Percentiles rank a stretch among this genome's conserved stretches.
phyloP scores from a whole-genome alignment of 441 rosid genomes.

The Gossypium gossypioides region DNA sequence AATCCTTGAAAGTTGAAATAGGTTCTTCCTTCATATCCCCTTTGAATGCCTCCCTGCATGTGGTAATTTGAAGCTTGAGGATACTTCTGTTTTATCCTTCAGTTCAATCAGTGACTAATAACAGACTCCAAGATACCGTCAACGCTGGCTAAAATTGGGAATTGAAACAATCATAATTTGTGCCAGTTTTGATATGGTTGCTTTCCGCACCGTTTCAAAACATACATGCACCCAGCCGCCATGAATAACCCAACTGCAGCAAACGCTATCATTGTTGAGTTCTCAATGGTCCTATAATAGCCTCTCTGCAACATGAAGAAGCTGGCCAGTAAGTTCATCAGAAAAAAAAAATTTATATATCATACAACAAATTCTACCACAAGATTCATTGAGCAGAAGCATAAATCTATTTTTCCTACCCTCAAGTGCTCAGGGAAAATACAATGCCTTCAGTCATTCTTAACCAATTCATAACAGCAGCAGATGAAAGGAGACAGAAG shows the following conservation, averaged over 20 bases:
- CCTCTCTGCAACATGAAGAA: constrained; percentile 54
- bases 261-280: constrained; percentile 55
- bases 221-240: constrained; percentile 71
- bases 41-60: background rate
- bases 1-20: background rate
- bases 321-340: constrained; percentile 6
- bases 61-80: background rate
- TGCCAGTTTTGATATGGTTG: constrained; percentile 81
- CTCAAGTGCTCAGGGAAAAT: constrained; percentile 6
- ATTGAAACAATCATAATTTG: constrained; percentile 34
- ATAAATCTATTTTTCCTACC: constrained; percentile 6
- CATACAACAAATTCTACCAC: background rate
- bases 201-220: constrained; percentile 79
- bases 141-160: background rate
- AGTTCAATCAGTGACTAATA: constrained; percentile 8
- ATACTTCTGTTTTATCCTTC: constrained; percentile 4
- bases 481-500: background rate
- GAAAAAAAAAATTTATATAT: background rate
- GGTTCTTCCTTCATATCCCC: background rate
- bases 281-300: constrained; percentile 47
- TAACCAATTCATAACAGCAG: background rate
- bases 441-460: background rate
- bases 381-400: background rate
- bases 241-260: constrained; percentile 57
- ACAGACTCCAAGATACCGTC: constrained; percentile 10